phyloP scores from a whole-genome alignment of 139 green algal genomes.

The Edaphochlamys debaryana region DNA sequence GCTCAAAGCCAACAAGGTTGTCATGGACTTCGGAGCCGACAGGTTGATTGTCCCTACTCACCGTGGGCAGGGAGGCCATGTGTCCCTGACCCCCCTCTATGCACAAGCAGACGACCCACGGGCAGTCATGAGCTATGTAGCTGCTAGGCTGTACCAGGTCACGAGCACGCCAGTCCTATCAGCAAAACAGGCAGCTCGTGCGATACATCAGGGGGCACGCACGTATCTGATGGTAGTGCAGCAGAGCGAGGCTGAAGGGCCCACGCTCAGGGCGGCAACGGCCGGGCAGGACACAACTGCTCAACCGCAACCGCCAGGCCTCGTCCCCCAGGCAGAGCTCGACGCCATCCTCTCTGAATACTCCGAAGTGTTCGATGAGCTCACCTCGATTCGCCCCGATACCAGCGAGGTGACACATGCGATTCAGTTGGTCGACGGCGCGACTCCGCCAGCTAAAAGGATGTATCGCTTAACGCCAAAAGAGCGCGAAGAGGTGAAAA shows the following conservation, averaged over 20 bases:
- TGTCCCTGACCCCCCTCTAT: too few species aligned
- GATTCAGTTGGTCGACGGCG: neutral
- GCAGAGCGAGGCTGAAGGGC: neutral
- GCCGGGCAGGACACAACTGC: neutral
- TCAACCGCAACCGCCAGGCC: neutral
- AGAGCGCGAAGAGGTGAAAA: neutral
- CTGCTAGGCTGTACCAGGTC: neutral
- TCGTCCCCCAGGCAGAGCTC: neutral
- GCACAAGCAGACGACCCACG: too few species aligned
- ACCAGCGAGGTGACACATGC: neutral
- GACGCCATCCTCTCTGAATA: neutral
- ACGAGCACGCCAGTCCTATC: too few species aligned
- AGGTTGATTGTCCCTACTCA: neutral
- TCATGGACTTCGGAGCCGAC: neutral
- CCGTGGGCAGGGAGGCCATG: neutral
- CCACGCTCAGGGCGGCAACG: too few species aligned
- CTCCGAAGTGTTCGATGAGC: neutral
- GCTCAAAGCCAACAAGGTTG: neutral
- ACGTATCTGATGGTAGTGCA: too few species aligned
- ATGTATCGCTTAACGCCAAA: neutral
- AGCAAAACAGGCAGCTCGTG: too few species aligned
- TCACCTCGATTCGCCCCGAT: too few species aligned
- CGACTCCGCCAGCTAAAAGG: neutral
- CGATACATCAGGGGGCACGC: too few species aligned
- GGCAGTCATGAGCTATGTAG: neutral